Base-by-base conservation (phyloP, 129 eudicot genomes). In the Cynara cardunculus region DNA sequence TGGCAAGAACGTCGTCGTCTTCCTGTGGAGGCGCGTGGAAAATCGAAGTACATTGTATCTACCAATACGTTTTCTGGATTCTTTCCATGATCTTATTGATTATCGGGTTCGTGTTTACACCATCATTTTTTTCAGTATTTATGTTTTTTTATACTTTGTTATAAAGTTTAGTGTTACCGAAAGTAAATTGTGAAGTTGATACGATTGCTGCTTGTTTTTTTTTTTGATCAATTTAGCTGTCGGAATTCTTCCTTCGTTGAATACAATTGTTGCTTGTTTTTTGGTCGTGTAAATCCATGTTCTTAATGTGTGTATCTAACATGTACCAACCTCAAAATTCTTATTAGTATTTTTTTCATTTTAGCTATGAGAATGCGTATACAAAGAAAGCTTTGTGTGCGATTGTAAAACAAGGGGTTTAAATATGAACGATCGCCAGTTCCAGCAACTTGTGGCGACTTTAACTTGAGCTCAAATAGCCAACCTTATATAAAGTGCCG, bases 1-100 rank as follows among this genome's bases (percentile, higher is more conserved):
- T 94, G 97, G 97, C 76, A 80, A 61, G 96, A 90, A 74, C 79
- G 88, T 62, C 84, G 37, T 2, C 86, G 81, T 72, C 87, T 85
- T 67, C 98, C 94, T 13, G 83, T 82, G 44, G 84, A 79, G 78
- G 85, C 89, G 71, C 93, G 89, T 9, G 82, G 79, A 65, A 90
- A 87, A 83, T 85, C 94, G 72, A 93, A 90, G 87, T 86, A 89
- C 85, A 78, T 89, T 19, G 44, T 80, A 14, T n/a, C n/a, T 89
- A 68, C 86, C 98, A 93, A 85, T 88, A 86, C 16, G 81, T 88
- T 18, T 82, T 89, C 46, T 86, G 88, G 91, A 73, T 89, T 53
- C 77, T 85, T 76, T 87, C 97, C 72, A 22, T 87, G 34, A 77
- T 85, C 80, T 77, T 90, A 12, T 66, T 94, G 78, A 81, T 94